Conservation (phyloP, 257 asterid genomes). For the Forsythia viridissima region DNA sequence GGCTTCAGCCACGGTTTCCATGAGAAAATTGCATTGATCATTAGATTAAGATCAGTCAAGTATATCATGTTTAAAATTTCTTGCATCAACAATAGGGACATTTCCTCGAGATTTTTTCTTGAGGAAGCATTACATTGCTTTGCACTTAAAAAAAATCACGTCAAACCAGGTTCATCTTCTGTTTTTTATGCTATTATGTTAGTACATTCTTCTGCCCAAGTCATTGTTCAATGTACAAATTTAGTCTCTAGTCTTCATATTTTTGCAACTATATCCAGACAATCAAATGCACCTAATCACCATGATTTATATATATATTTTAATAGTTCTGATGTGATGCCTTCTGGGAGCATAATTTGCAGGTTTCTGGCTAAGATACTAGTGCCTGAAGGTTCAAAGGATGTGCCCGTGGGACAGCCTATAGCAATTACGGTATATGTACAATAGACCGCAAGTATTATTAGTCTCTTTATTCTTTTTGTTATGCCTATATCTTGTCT, state of each 20-base stretch:
- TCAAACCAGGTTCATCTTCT: not conserved
- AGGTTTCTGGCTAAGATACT: conserved; percentile 93
- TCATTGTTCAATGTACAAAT: conserved; percentile 1
- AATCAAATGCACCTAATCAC: conserved; percentile 7
- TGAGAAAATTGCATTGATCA: conserved; percentile 6
- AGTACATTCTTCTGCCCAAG: not conserved
- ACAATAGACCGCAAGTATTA: conserved; percentile 25
- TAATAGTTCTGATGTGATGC: not conserved
- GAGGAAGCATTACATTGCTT: conserved; percentile 11
- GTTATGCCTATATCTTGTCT: conserved; percentile 22
- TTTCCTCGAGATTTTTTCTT: not conserved
- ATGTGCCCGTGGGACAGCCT: conserved; percentile 95
- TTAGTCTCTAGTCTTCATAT: not conserved
- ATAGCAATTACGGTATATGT: conserved; percentile 89
- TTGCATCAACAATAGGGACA: conserved; percentile 6
- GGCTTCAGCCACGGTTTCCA: conserved; percentile 1
- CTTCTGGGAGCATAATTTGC: conserved; percentile 31
- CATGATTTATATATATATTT: not conserved
- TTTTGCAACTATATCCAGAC: conserved; percentile 5
- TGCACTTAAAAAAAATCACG: conserved; percentile 10
- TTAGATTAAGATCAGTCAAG: not conserved
- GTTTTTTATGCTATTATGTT: conserved; percentile 1
- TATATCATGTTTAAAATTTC: not conserved
- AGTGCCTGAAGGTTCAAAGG: conserved; percentile 96
- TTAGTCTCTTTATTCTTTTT: conserved; percentile 18